Base-by-base conservation (phyloP, 495 filamentous ascomycete genomes). In the Wilcoxina mikolae region DNA sequence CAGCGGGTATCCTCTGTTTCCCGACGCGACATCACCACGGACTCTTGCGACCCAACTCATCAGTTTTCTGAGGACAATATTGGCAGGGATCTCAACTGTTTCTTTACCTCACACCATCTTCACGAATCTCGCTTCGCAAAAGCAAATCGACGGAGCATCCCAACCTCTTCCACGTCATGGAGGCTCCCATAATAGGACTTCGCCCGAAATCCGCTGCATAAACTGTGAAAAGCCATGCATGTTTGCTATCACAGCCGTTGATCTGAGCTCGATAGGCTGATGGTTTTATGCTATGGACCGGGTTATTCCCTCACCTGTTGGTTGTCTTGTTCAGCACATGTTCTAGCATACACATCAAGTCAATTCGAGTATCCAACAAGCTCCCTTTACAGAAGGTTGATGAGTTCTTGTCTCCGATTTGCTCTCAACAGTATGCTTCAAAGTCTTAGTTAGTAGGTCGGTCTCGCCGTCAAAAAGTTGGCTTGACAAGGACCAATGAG, bases 261-360 rank as follows among this genome's bases (percentile, higher is more conserved):
- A 44, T 44, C 41, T 17, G 41, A 44, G 11, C 5, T 44, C 41
- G 45, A 48, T 48, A 26, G 45, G 45, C 20, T 27, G 45, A 27
- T 23, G 18, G 20, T 20, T 44, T 22, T 15, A 35, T 35, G 7
- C 31, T 15, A 35, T 35, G 15, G 31, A 15, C 15, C 7, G 7
- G 31, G 31, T 35, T 20, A 43, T 49, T 28, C 23, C 46, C 24
- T 29, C 4, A 29, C 27, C 25, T 49, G 46, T 49, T 49, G 46
- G 46, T 28, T 49, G 9, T 29, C 25, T 46, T 46, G 20, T 38
- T n/a, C n/a, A 9, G 31, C n/a, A 9, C n/a, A n/a, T n/a, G n/a
- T n/a, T n/a, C n/a, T n/a, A n/a, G n/a, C n/a, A n/a, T n/a, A n/a
- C n/a, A n/a, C n/a, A n/a, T n/a, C n/a, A n/a, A n/a, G n/a, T n/a